Base-by-base conservation (phyloP, 495 filamentous ascomycete species). In the Lasiosphaeria ovina region DNA sequence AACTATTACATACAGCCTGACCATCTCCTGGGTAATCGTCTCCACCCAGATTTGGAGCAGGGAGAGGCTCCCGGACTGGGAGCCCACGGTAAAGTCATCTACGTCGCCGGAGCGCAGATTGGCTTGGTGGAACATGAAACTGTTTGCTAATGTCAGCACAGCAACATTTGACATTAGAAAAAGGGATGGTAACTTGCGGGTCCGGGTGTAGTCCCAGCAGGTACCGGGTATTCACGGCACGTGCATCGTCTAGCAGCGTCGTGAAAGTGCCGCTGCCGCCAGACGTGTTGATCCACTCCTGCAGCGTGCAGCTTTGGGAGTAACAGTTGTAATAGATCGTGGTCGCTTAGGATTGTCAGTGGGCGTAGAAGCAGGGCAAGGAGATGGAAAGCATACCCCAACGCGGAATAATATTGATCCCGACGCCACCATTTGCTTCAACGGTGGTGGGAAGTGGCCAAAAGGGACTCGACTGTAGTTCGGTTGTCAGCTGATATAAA, bases 261-360 rank as follows among this genome's bases (percentile, higher is more conserved):
- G 61, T 76, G 57, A 85, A 85, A 52, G 66, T 70, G 6, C 82
- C 83, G 47, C 65, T 69, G 42, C 80, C 81, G 24, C 72, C 75
- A 1, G 83, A 84, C 7, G 85, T 87, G 60, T 79, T 74, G 52
- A 84, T 83, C 85, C 85, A 88, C 64, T 88, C 83, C 49, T 76
- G 64, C 9, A 81, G 58, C 3, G 82, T 86, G 64, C 85, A 88
- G 12, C 66, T 73, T 2, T 82, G 76, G 50, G 75, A 76, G 62
- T 81, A 74, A 67, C 85, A 88, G 73, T 88, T 85, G 74, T 84
- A 88, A 74, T 85, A 88, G 64, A 87, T 87, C 33, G 78, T 80
- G 4, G 83, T 82, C 8, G 85, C 62, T 63, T n/a, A 7, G n/a
- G 6, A 24, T 10, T 1, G 33, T 55, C 6, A 58, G 56, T 16